These are phyloP conservation scores for Ophiostoma ips DNA, from an alignment of 2,329 filamentous ascomycete species.

Conservation along the genomic window DNA sequence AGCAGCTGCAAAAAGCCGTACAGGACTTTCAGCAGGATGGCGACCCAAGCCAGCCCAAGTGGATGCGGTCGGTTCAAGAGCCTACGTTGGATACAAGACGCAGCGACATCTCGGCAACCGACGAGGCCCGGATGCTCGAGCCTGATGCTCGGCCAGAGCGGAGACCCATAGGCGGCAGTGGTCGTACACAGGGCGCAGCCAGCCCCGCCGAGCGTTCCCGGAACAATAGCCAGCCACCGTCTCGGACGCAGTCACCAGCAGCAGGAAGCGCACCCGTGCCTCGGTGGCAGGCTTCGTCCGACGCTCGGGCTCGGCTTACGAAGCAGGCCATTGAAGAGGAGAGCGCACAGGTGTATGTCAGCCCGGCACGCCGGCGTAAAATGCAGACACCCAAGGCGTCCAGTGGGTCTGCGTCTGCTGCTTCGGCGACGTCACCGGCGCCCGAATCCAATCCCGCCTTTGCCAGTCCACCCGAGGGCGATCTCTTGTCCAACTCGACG, in stretches of 20 bases:
- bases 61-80: constrained; percentile 68
- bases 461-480: constrained; percentile 33
- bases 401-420: constrained; percentile 22
- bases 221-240: constrained; percentile 17
- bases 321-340: constrained; percentile 68
- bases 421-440: constrained; percentile 25
- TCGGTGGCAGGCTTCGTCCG: constrained; percentile 40
- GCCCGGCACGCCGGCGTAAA: constrained; percentile 69
- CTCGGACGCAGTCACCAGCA: constrained; percentile 37
- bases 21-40: constrained; percentile 67
- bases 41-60: constrained; percentile 75
- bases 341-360: constrained; percentile 71
- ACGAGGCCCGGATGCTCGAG: constrained; percentile 72
- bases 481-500: constrained; percentile 47
- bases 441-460: constrained; percentile 12
- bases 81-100: constrained; percentile 22
- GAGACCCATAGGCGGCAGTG: too few species aligned
- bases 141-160: constrained; percentile 42
- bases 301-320: constrained; percentile 49
- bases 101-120: constrained; percentile 30
- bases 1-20: constrained; percentile 83
- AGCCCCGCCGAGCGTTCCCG: constrained; percentile 20
- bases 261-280: constrained; percentile 33
- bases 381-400: background rate
- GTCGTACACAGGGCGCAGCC: background rate